Base-by-base conservation (phyloP, 768 basidiomycete species). In the Grammothele lineata region DNA sequence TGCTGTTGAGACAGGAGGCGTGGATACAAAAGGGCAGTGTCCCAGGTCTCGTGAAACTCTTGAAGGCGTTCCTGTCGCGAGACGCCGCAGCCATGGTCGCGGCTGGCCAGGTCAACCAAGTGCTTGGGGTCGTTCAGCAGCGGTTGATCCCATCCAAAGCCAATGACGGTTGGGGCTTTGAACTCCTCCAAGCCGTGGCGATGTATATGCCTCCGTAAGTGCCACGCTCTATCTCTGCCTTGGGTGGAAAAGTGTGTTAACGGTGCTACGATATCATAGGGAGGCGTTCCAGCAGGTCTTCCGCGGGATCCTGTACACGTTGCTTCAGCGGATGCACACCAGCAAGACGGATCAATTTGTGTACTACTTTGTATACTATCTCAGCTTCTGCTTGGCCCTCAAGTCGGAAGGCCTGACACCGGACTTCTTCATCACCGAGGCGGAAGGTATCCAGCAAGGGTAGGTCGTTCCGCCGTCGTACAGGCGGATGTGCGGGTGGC, bases 1-100 rank as follows among this genome's bases (percentile, higher is more conserved):
- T 92, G 59, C 73, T 99, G 15, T 78, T 97, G 37, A 87, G 85
- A 0, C 92, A 93, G 0, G 72, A 81, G 0, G 75, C 86, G 5
- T 99, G 96, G 95, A 83, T 87, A 62, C 90, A 92, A 62, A 87
- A 94, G 58, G 96, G 96, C 10, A 93, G 87, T 60, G 83, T 99
- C 35, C 96, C 96, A 0, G 94, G 93, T 1, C 77, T 99, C 2
- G 92, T 95, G 17, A 83, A 89, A 56, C 71, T 97, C 15, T 72
- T 97, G 43, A 85, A 85, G 42, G 90, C 92, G 6, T 92, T 90
- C 69, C 70, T 99, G 12, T 67, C 75, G 0, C 76, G 86, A 24
- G 93, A 91, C 46, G 76, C 80, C 9, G 58, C 60, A 1, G 71
- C 79, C 54, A 87, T 97, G 75, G 71, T 83, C 24, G 73, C 70